Base-by-base conservation (phyloP, 768 basidiomycete genomes). In the Tulasnella sp. region DNA sequence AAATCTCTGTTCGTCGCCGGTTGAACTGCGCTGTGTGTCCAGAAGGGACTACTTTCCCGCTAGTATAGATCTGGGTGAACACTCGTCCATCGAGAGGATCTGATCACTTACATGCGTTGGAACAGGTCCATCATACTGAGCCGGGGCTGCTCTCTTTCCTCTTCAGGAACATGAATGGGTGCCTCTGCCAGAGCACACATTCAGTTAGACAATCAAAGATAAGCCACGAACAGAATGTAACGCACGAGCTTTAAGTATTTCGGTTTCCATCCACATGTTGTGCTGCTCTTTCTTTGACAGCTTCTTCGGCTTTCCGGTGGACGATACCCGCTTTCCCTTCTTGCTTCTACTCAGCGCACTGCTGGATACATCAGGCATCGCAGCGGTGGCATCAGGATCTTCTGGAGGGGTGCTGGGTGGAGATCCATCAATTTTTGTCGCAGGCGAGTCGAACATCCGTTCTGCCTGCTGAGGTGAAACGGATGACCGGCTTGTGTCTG, bases 321-420 rank as follows among this genome's bases (percentile, higher is more conserved):
- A 68, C 31, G 62, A 68, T 10, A 31, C 62, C 31, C 62, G 62
- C 62, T 68, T 68, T 18, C 62, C 62, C 62, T 68, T 68, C 62
- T 68, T 68, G 62, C 8, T 27, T 68, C 36, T 68, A 36, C 62
- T 68, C 34, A 36, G 27, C 62, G 62, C 24, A 27, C 62, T 27
- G 18, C 62, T 36, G 31, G 62, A 31, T 5, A 36, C 62, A 16
- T 68, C 62, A 27, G 62, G 62, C 19, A 34, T 34, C 34, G 34
- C 62, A 19, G 62, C 62, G 31, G 62, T 68, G 27, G 62, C 10
- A 36, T 74, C 73, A 14, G 39, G 39, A 40, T 74, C 73, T 42
- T 74, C 73, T 27, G 73, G 73, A 46, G 73, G 73, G 21, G 73
- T 38, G 38, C 73, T 74, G 2, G 73, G 73, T 14, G 73, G 73